Conservation (phyloP, 345 rosid species). For the Pugionium dolabratum region DNA sequence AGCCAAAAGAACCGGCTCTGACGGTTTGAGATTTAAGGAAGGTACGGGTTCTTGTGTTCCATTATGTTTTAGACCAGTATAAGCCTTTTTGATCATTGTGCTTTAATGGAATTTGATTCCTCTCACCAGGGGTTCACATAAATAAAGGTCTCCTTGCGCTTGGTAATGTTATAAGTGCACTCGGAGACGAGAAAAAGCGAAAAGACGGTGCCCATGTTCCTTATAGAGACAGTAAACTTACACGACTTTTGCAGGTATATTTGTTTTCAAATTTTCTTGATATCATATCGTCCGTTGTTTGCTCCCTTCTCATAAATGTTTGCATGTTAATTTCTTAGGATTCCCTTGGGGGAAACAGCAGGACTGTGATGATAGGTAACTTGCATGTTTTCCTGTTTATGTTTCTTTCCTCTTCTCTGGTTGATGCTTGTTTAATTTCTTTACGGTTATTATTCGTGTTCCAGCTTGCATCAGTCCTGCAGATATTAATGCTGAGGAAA, state of each 20-base stretch:
- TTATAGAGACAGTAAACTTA: conserved; percentile 96
- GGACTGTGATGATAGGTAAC: conserved; percentile 98
- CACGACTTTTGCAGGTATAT: conserved; percentile 91
- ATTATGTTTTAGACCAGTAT: conserved; percentile 7
- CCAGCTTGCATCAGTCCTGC: conserved; percentile 99
- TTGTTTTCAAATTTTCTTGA: conserved; percentile 5
- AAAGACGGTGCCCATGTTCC: conserved; percentile 95
- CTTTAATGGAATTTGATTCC: conserved; percentile 27
- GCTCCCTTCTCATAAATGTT: conserved; percentile 10
- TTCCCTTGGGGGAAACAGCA: conserved; percentile 99
- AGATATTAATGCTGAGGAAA: conserved; percentile 97
- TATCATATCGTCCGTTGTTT: neutral
- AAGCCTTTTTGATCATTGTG: conserved; percentile 26
- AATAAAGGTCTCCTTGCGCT: conserved; percentile 98
- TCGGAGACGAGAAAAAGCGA: conserved; percentile 97
- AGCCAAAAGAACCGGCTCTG: conserved; percentile 98
- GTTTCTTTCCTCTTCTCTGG: conserved; percentile 14
- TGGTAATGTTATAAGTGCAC: conserved; percentile 98
- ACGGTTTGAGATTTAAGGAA: conserved; percentile 96
- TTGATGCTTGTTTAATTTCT: conserved; percentile 1
- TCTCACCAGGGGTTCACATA: conserved; percentile 84
- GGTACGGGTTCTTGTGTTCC: conserved; percentile 49
- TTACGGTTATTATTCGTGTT: conserved; percentile 18
- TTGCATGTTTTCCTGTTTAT: conserved; percentile 1
- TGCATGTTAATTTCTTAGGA: conserved; percentile 50